phyloP scores from a whole-genome alignment of 768 basidiomycete species.

The Artomyces pyxidatus region DNA sequence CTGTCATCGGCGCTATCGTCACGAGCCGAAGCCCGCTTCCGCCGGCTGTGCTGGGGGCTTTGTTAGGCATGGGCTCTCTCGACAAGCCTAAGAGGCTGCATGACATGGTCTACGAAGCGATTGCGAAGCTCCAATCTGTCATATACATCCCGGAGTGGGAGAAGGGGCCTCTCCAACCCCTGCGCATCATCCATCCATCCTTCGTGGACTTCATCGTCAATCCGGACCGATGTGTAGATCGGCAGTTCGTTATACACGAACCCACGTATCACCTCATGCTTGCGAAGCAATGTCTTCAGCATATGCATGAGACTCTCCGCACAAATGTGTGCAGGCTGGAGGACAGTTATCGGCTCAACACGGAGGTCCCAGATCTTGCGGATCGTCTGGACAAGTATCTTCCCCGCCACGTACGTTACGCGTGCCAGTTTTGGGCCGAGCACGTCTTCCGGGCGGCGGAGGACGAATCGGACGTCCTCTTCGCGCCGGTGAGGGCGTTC shows the following conservation, averaged over 20 bases:
- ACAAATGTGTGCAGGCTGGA: background rate
- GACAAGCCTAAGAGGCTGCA: background rate
- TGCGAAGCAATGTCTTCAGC: background rate
- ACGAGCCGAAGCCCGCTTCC: background rate
- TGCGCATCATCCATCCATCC: background rate
- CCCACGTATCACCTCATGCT: background rate
- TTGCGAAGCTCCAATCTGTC: background rate
- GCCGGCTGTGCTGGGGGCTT: background rate
- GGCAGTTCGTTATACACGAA: background rate
- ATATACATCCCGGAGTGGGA: background rate
- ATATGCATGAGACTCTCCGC: background rate
- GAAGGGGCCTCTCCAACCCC: background rate
- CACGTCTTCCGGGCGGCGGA: background rate
- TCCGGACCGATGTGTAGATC: background rate
- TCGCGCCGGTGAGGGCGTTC: background rate
- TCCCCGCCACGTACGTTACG: background rate
- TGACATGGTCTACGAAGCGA: background rate
- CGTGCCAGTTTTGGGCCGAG: background rate
- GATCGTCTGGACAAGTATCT: background rate
- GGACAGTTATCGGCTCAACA: background rate
- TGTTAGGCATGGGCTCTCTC: background rate
- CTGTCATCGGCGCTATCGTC: background rate
- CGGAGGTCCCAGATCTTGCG: background rate
- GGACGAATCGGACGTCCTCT: background rate
- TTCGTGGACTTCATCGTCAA: background rate